Base-by-base conservation (phyloP, 495 filamentous ascomycete species). In the Stereocaulon alpinum region DNA sequence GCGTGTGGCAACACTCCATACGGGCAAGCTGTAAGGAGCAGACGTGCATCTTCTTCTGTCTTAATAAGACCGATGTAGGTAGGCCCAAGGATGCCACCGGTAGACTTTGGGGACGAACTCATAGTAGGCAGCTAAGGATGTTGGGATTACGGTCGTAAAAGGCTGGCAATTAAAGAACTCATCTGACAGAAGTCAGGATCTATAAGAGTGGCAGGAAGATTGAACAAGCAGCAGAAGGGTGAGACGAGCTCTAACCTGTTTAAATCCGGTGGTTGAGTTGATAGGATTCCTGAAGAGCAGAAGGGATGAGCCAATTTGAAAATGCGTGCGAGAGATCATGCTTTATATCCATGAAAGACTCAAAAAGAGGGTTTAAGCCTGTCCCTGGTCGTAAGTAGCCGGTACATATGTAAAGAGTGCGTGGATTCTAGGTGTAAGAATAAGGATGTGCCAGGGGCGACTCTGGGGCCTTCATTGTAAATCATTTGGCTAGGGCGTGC, bases 311-410 rank as follows among this genome's bases (percentile, higher is more conserved):
- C 47, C 47, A 49, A 49, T 6, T 49, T 49, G 47, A 49, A 47
- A 49, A 49, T 49, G 45, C 45, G 45, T 49, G 45, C 45, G 45
- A 49, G 44, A 48, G 44, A 48, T 48, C 17, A 48, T 48, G 17
- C 44, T 48, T 48, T 48, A 48, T 48, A 24, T 48, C 44, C 22
- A 10, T 48, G 22, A 48, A 48, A 48, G 44, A 48, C 44, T 48
- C 44, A 48, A 48, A 48, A 9, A 18, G 44, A 6, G 15, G 18
- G n/a, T 48, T 48, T 24, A 48, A 48, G 44, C 44, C 44, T 48
- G 7, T 48, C 44, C 22, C 44, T 48, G 18, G 44, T 48, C 44
- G 24, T 48, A 48, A 48, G n/a, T n/a, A n/a, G n/a, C n/a, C n/a
- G n/a, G n/a, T n/a, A n/a, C n/a, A n/a, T n/a, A n/a, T n/a, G n/a